phyloP scores from a whole-genome alignment of 495 filamentous ascomycete species.

The Lichenothelia convexa region DNA sequence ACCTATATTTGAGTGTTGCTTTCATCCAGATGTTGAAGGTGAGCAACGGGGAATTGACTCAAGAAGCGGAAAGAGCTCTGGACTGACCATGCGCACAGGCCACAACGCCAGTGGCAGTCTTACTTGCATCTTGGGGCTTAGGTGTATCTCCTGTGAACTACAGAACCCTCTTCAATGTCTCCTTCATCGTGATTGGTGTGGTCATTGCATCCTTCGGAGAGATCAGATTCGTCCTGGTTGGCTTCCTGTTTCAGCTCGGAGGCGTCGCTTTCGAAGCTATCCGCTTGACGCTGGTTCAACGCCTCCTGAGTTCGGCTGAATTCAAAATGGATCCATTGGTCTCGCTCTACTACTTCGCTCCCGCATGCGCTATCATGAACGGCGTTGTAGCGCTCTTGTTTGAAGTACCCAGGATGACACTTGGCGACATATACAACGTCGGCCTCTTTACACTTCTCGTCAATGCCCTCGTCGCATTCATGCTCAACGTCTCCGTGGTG shows the following conservation, averaged over 20 bases:
- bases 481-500: conserved; percentile 83
- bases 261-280: conserved; percentile 83
- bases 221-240: conserved; percentile 74
- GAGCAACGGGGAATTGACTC: conserved; percentile 10
- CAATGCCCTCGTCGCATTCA: conserved; percentile 71
- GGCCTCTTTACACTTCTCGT: conserved; percentile 56
- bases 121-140: conserved; percentile 68
- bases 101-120: conserved; percentile 76
- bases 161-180: conserved; percentile 69
- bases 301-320: conserved; percentile 69
- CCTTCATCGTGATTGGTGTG: conserved; percentile 75
- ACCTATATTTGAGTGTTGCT: conserved; percentile 77
- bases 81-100: conserved; percentile 32
- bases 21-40: conserved; percentile 99
- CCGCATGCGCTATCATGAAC: conserved; percentile 84
- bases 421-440: conserved; percentile 56
- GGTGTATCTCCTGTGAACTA: conserved; percentile 59
- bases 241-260: conserved; percentile 69
- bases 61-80: background rate
- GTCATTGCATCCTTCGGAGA: conserved; percentile 80
- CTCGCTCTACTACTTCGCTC: conserved; percentile 91
- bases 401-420: conserved; percentile 51
- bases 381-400: conserved; percentile 56
- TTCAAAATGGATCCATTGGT: conserved; percentile 97
- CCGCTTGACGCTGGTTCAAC: conserved; percentile 81